Conservation (phyloP, 2,329 filamentous ascomycete species). For the Aspergillus quadrilineatus region DNA sequence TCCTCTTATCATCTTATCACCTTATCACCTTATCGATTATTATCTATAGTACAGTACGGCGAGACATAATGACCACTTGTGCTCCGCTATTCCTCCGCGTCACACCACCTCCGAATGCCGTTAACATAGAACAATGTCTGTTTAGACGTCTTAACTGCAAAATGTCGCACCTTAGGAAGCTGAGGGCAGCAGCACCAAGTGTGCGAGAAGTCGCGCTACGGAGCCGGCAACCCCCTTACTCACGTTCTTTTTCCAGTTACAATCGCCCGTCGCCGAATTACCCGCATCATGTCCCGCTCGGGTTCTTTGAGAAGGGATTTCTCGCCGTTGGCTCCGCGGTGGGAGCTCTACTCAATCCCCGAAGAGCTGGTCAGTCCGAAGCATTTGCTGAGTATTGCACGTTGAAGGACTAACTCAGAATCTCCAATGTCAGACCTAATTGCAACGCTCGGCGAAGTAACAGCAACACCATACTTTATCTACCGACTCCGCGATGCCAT, state of each 20-base stretch:
- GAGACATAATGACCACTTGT: slow-evolving; percentile 7
- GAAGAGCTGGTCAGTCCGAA: slow-evolving; percentile 64
- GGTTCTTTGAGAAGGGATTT: slow-evolving; percentile 69
- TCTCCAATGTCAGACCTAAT: slow-evolving; percentile 70
- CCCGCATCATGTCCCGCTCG: slow-evolving; percentile 88
- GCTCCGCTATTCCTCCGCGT: slow-evolving; percentile 18
- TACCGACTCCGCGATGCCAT: slow-evolving; percentile 87
- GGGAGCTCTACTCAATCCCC: slow-evolving; percentile 67
- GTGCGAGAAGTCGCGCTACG: slow-evolving; percentile 17
- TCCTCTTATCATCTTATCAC: slow-evolving; percentile 15
- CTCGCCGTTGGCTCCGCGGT: slow-evolving; percentile 65
- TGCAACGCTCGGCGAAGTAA: slow-evolving; percentile 89
- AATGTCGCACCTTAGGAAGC: slow-evolving; percentile 32
- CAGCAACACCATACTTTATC: slow-evolving; percentile 92
- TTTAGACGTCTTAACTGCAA: slow-evolving; percentile 12
- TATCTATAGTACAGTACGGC: slow-evolving; percentile 21
- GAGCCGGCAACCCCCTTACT: slow-evolving; percentile 8
- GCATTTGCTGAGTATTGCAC: neutral
- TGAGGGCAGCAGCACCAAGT: slow-evolving; percentile 16
- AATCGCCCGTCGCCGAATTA: slow-evolving; percentile 85
- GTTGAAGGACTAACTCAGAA: neutral
- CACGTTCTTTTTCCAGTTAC: slow-evolving; percentile 71
- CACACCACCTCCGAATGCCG: slow-evolving; percentile 16
- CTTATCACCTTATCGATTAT: slow-evolving; percentile 12
- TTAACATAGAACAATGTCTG: slow-evolving; percentile 14